These are phyloP conservation scores for Sclerotinia borealis DNA, from an alignment of 2,329 filamentous ascomycete species.

Conservation along the genomic window DNA sequence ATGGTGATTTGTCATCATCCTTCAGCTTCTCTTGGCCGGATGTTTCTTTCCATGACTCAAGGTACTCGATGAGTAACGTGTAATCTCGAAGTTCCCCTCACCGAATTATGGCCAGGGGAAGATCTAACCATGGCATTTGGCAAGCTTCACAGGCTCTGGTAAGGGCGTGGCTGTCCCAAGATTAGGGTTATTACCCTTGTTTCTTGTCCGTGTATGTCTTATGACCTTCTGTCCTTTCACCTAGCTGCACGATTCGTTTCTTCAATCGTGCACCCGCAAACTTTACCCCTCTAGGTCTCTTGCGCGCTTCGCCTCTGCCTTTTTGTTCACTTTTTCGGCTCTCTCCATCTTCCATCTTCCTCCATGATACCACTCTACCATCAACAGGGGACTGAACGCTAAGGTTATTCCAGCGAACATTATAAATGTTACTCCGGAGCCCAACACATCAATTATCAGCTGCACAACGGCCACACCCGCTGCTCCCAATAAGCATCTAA, in stretches of 20 bases:
- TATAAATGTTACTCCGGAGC: slow-evolving; percentile 1
- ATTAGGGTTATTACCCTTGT: not conserved
- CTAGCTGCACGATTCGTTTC: not conserved
- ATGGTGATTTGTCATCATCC: not conserved
- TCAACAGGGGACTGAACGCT: not conserved
- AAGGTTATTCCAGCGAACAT: slow-evolving; percentile 3
- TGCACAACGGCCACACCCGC: slow-evolving; percentile 8
- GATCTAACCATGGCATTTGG: not conserved
- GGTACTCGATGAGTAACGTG: not conserved
- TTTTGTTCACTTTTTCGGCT: not conserved
- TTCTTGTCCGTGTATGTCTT: not conserved
- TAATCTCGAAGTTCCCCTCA: not conserved
- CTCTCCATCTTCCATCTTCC: slow-evolving; percentile 9
- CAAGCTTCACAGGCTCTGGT: not conserved
- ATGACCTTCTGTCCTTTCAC: not conserved
- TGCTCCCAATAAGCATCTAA: slow-evolving; percentile 13
- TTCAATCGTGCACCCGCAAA: not conserved
- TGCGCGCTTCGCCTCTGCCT: not conserved
- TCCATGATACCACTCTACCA: slow-evolving; percentile 10
- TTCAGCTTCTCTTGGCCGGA: not conserved
- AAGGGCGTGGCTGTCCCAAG: not conserved
- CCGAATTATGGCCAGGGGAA: not conserved
- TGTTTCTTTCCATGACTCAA: not conserved
- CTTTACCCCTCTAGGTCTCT: not conserved
- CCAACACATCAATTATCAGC: slow-evolving; percentile 2